Conservation (phyloP, 495 filamentous ascomycete species). For the Hyaloscypha variabilis region DNA sequence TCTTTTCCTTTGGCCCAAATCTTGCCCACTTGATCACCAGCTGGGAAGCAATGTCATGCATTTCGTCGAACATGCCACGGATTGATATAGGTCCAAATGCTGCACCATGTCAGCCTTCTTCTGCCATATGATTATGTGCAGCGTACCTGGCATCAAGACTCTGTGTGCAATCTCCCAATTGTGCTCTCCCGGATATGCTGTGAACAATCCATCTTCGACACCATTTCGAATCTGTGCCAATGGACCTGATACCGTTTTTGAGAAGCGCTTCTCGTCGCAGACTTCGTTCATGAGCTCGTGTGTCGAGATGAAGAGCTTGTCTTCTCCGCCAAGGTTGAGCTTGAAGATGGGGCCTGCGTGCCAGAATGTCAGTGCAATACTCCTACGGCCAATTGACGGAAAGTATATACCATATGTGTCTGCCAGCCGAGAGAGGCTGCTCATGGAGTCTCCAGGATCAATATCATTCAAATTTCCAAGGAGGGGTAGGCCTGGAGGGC, state of each 20-base stretch:
- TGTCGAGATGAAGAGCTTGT: conserved; percentile 50
- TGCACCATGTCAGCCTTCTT: conserved; percentile 22
- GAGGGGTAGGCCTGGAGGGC: conserved; percentile 66
- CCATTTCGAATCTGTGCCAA: conserved; percentile 60
- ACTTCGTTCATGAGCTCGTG: conserved; percentile 64
- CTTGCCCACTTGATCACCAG: conserved; percentile 78
- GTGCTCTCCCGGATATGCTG: conserved; percentile 60
- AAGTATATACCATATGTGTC: conserved; percentile 59
- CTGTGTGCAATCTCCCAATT: conserved; percentile 76
- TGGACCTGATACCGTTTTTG: conserved; percentile 51
- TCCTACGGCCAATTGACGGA: background rate
- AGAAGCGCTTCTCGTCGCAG: conserved; percentile 69
- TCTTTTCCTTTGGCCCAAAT: conserved; percentile 55
- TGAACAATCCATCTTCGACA: conserved; percentile 70
- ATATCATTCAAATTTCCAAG: conserved; percentile 70
- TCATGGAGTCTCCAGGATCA: conserved; percentile 60
- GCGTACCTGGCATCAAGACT: conserved; percentile 43
- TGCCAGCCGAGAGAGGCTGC: conserved; percentile 62
- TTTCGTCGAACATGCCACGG: conserved; percentile 71
- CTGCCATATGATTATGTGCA: background rate
- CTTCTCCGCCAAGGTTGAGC: conserved; percentile 45
- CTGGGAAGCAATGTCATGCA: conserved; percentile 74
- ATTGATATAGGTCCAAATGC: conserved; percentile 75
- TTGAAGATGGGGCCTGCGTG: conserved; percentile 69
- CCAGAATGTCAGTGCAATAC: conserved; percentile 15